Evolutionary conservation across 441 rosid genomes (phyloP), one percentile per base, ranked within the genome.

Genomic region (Erysimum cheiri): DNA sequence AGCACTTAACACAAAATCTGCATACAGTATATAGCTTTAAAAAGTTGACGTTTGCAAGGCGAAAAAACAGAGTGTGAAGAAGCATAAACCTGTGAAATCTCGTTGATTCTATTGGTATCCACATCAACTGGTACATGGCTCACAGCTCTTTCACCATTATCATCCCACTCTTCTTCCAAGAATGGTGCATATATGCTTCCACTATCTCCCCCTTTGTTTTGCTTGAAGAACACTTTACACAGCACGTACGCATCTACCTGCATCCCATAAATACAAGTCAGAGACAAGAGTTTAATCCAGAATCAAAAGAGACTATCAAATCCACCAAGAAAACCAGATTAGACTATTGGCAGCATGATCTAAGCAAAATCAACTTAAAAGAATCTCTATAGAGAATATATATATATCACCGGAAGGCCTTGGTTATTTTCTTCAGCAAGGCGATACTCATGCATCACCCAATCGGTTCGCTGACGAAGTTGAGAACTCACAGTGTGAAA

Each of bases 381-480:
- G 13, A 22, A 47, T 22, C 12, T 24, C 4, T 9, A 24, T 22
- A 47, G 50, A 46, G 10, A 7, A 46, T 17, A 28, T 26, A 9
- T 26, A 9, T 40, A 43, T 14, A 14, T 6, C 6, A 83, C 97
- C 95, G 85, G 85, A 56, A 44, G 53, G 52, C 63, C 60, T 59
- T 83, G 80, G 24, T 72, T 77, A 81, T 47, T 76, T 14, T 82
- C 85, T 14, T 82, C 85, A 71, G 75, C 79, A 46, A 93, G 85
- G 28, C 86, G 80, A 64, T 93, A 91, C 72, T 93, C 97, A 14
- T 93, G 88, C 86, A 91, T 87, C 24, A 88, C 82, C 96, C 97
- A 93, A 65, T 91, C 80, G 46, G 96, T 91, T 57, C 89, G 77
- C 57, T 58, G 67, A 65, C 92, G 90, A 24, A 82, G 79, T 0